Conservation (phyloP, 2,329 filamentous ascomycete species). For the Hypoxylon sp. region DNA sequence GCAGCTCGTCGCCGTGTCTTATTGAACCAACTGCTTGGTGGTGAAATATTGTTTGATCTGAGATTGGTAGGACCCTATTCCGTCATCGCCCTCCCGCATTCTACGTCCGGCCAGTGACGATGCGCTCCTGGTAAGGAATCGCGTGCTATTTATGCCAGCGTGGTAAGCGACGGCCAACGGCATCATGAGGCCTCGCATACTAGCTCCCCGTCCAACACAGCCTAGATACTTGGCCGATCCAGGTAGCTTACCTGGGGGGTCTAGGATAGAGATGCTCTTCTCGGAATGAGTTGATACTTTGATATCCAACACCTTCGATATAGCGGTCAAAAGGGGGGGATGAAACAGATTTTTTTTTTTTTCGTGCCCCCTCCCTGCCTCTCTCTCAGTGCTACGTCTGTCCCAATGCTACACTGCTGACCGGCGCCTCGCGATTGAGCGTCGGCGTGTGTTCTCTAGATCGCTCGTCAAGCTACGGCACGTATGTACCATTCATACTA, state of each 20-base stretch:
- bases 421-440: background rate
- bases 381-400: too few species aligned
- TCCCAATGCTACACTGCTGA: background rate
- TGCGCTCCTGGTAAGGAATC: conserved; percentile 25
- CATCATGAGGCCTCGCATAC: background rate
- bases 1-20: conserved; percentile 23
- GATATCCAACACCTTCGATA: too few species aligned
- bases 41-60: conserved; percentile 25
- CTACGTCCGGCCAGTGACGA: conserved; percentile 14
- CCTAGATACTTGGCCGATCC: too few species aligned
- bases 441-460: too few species aligned
- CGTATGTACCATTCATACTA: conserved; percentile 20
- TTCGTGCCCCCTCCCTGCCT: too few species aligned
- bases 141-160: conserved; percentile 28
- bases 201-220: too few species aligned
- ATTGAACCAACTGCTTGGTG: conserved; percentile 33
- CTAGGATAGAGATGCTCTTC: too few species aligned
- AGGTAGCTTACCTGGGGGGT: too few species aligned
- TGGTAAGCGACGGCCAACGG: background rate
- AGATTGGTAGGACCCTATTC: conserved; percentile 27
- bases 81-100: conserved; percentile 25
- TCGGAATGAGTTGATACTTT: too few species aligned
- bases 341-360: too few species aligned
- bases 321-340: too few species aligned
- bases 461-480: too few species aligned